These are phyloP conservation scores for Podosphaera fusca DNA, from an alignment of 2,329 filamentous ascomycete genomes.

Conservation along the genomic window DNA sequence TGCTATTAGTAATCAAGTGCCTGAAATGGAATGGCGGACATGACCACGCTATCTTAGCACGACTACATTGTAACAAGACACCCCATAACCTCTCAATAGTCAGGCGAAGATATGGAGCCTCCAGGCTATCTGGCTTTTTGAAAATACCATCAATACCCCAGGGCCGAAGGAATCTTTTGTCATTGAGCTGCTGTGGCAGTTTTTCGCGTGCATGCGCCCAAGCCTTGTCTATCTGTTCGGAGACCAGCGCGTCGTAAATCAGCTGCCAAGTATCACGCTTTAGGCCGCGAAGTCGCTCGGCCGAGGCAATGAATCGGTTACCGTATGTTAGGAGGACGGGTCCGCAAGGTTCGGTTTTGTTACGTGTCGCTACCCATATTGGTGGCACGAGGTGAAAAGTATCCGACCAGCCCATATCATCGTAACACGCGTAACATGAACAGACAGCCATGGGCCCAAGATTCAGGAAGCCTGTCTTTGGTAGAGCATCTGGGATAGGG, in stretches of 20 bases:
- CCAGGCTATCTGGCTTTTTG: slow-evolving; percentile 9
- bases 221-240: slow-evolving; percentile 7
- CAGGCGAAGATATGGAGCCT: slow-evolving; percentile 16
- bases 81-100: slow-evolving; percentile 19
- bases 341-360: slow-evolving; percentile 13
- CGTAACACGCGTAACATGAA: slow-evolving; percentile 19
- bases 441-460: slow-evolving; percentile 20
- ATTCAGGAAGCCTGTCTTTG: slow-evolving; percentile 20
- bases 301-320: slow-evolving; percentile 24
- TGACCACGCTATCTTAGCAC: slow-evolving; percentile 11
- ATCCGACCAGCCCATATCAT: slow-evolving; percentile 20
- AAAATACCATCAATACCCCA: slow-evolving; percentile 7
- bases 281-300: slow-evolving; percentile 19
- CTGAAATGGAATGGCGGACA: slow-evolving; percentile 9
- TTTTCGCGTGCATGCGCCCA: slow-evolving; percentile 14
- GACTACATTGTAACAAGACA: slow-evolving; percentile 16
- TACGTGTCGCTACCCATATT: slow-evolving; percentile 16
- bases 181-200: neutral
- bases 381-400: slow-evolving; percentile 17
- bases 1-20: slow-evolving; percentile 7
- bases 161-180: neutral
- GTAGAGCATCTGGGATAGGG: slow-evolving; percentile 20
- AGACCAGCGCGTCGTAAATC: slow-evolving; percentile 11
- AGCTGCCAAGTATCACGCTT: slow-evolving; percentile 11
- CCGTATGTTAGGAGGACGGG: slow-evolving; percentile 21